Evolutionary conservation across 2,329 filamentous ascomycete genomes (phyloP).

Genomic region (Nigrospora oryzae): DNA sequence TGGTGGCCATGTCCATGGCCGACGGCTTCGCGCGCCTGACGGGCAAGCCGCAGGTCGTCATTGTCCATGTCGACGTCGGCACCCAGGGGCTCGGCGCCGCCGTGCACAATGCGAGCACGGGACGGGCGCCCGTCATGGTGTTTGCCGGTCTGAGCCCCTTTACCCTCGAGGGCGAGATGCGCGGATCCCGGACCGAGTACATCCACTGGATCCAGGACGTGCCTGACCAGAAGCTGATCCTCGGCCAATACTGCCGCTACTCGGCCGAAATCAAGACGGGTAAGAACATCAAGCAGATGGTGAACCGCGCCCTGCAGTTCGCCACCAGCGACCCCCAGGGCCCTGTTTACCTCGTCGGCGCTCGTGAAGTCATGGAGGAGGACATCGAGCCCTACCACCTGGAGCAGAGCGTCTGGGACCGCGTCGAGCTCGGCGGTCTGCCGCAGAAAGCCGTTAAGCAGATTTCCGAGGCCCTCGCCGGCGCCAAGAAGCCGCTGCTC

Average conservation of each 20-base stretch:
- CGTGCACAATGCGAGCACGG: conserved; percentile 70
- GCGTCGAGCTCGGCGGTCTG: conserved; percentile 58
- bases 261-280: conserved; percentile 76
- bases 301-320: conserved; percentile 77
- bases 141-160: conserved; percentile 73
- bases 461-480: conserved; percentile 55
- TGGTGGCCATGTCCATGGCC: conserved; percentile 80
- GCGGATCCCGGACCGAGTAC: conserved; percentile 71
- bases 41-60: conserved; percentile 65
- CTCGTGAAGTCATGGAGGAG: conserved; percentile 78
- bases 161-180: conserved; percentile 69
- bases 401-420: conserved; percentile 61
- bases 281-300: conserved; percentile 81
- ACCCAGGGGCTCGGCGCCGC: conserved; percentile 72
- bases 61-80: conserved; percentile 75
- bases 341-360: conserved; percentile 71
- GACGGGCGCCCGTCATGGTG: conserved; percentile 65
- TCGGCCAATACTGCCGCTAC: conserved; percentile 81
- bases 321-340: conserved; percentile 69
- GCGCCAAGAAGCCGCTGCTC: conserved; percentile 58
- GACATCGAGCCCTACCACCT: conserved; percentile 68
- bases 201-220: conserved; percentile 85
- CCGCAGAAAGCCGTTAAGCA: conserved; percentile 40
- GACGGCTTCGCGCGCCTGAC: conserved; percentile 71
- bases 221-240: conserved; percentile 71